Evolutionary conservation across 345 rosid genomes (phyloP).

Genomic region (Euphorbia pulcherrima): DNA sequence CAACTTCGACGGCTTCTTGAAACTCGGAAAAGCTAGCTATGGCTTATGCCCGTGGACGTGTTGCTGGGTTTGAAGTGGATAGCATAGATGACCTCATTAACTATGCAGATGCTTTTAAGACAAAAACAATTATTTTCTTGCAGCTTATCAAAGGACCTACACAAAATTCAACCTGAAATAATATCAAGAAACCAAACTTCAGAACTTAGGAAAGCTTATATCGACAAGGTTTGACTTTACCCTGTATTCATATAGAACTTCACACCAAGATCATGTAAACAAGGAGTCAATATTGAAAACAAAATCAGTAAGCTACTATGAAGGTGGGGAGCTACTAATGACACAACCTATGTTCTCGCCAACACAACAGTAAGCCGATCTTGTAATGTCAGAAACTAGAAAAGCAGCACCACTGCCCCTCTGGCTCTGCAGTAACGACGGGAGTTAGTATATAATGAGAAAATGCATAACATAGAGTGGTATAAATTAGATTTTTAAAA

Average conservation of each 20-base stretch:
- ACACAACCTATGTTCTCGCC: too few relatives aligned
- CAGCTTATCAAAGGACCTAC: slow-evolving; percentile 63
- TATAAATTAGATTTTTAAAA: too few relatives aligned
- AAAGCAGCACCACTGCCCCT: slow-evolving; percentile 16
- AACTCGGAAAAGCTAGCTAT: slow-evolving; percentile 79
- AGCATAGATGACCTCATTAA: slow-evolving; percentile 63
- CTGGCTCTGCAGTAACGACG: too few relatives aligned
- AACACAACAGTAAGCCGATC: slow-evolving; percentile 22
- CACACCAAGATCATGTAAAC: too few relatives aligned
- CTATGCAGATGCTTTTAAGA: slow-evolving; percentile 71
- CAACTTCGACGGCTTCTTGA: slow-evolving; percentile 72
- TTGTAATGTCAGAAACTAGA: neutral
- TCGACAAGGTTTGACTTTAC: slow-evolving; percentile 53
- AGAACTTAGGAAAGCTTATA: slow-evolving; percentile 40
- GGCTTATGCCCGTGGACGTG: slow-evolving; percentile 79
- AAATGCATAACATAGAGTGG: too few relatives aligned
- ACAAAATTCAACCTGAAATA: slow-evolving; percentile 57
- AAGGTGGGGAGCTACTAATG: too few relatives aligned
- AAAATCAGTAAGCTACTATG: too few relatives aligned
- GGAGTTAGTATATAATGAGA: too few relatives aligned
- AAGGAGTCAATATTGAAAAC: too few relatives aligned
- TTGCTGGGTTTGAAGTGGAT: slow-evolving; percentile 69
- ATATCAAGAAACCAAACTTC: slow-evolving; percentile 35
- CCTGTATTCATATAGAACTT: too few relatives aligned
- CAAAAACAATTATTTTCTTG: slow-evolving; percentile 18